phyloP scores from a whole-genome alignment of 208 protist species.

The Blechomonas ayalai region DNA sequence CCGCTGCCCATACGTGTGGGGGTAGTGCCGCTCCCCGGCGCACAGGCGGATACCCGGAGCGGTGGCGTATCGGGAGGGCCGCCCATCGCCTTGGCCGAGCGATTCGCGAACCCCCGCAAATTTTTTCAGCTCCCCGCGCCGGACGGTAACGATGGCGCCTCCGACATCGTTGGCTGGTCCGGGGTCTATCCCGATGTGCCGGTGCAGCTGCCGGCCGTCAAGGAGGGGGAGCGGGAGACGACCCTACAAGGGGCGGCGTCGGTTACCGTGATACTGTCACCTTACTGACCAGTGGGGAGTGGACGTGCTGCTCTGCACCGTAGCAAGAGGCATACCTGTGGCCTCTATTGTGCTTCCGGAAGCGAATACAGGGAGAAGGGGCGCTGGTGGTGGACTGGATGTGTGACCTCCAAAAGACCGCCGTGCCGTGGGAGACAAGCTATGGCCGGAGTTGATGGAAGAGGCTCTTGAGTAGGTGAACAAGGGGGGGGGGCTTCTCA shows the following conservation, averaged over 20 bases:
- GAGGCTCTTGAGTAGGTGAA: too few species aligned
- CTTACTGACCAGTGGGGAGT: constrained; percentile 1
- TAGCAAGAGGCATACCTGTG: constrained; percentile 3
- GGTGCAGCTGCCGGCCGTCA: constrained; percentile 21
- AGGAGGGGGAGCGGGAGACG: too few species aligned
- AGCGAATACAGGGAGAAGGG: too few species aligned
- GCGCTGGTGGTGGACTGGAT: too few species aligned
- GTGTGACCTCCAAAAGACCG: too few species aligned
- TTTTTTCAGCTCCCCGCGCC: constrained; percentile 22
- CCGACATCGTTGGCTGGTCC: constrained; percentile 47
- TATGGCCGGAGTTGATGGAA: too few species aligned
- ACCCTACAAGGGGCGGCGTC: constrained; percentile 18
- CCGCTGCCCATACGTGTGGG: constrained; percentile 35
- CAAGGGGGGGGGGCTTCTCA: too few species aligned
- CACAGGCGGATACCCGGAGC: neutral
- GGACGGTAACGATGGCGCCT: constrained; percentile 7
- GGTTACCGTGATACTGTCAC: constrained; percentile 12
- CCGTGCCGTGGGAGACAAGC: too few species aligned
- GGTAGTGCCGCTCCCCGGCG: constrained; percentile 36
- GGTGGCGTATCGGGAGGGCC: neutral
- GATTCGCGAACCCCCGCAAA: constrained; percentile 9
- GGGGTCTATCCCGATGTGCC: constrained; percentile 25
- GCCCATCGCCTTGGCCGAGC: constrained; percentile 7
- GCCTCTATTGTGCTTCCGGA: too few species aligned
- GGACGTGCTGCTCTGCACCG: too few species aligned